phyloP scores from a whole-genome alignment of 345 rosid species.

The Jatropha curcas region DNA sequence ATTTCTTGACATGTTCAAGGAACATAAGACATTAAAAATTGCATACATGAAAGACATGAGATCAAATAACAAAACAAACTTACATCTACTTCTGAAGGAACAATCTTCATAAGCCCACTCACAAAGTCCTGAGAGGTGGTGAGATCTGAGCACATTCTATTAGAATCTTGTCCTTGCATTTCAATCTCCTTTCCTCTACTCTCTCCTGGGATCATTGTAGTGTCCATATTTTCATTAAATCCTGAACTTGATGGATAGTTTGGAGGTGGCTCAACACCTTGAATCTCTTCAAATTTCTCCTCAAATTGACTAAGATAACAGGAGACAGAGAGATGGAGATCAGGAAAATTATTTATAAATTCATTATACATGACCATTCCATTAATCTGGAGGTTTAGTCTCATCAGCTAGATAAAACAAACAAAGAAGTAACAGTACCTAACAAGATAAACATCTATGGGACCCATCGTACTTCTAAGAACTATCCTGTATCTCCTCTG shows the following conservation, averaged over 20 bases:
- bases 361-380: neutral
- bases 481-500: conserved; percentile 94
- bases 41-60: conserved; percentile 4
- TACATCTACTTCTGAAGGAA: conserved; percentile 86
- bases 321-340: conserved; percentile 8
- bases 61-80: conserved; percentile 34
- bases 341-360: conserved; percentile 7
- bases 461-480: conserved; percentile 96
- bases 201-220: conserved; percentile 39
- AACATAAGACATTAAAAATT: neutral
- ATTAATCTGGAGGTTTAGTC: neutral
- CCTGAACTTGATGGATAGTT: conserved; percentile 54
- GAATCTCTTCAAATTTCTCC: conserved; percentile 85
- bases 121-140: conserved; percentile 69
- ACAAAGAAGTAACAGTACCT: conserved; percentile 51
- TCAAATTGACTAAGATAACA: conserved; percentile 66
- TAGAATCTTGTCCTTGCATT: conserved; percentile 48
- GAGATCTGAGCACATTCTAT: conserved; percentile 52
- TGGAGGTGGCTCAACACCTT: conserved; percentile 55
- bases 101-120: conserved; percentile 91
- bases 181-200: conserved; percentile 52
- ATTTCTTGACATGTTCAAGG: neutral
- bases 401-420: conserved; percentile 4
- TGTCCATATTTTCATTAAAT: conserved; percentile 44
- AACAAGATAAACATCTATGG: conserved; percentile 94